Percentiles rank a stretch among this genome's conserved stretches.
Evolutionary conservation across 805 yeast species (phyloP).

Genomic region (Tetrapisispora arboricola): DNA sequence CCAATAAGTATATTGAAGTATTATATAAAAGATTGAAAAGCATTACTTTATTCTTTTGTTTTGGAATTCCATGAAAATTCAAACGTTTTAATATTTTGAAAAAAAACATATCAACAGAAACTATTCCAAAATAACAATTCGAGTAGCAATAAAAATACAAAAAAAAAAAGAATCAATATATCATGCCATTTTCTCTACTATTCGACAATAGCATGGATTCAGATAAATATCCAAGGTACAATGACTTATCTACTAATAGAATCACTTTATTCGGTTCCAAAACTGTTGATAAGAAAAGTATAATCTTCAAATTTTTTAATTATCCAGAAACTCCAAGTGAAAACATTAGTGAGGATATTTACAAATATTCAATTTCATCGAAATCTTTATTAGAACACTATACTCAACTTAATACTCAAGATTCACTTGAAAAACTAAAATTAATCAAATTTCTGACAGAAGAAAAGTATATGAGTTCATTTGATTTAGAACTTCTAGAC

Average conservation of each 20-base stretch:
- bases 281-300: constrained; percentile 19
- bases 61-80: too few species aligned
- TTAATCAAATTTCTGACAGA: neutral
- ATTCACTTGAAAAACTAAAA: neutral
- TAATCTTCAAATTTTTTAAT: constrained; percentile 16
- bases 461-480: neutral
- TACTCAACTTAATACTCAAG: neutral
- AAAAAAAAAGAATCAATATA: too few species aligned
- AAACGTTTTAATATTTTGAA: too few species aligned
- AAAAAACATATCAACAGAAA: too few species aligned
- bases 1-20: too few species aligned
- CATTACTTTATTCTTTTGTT: too few species aligned
- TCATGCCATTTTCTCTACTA: constrained; percentile 2
- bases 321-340: constrained; percentile 2
- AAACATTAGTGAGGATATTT: neutral
- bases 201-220: constrained; percentile 6
- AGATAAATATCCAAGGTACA: constrained; percentile 11
- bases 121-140: too few species aligned
- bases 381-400: neutral
- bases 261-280: constrained; percentile 21
- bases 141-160: too few species aligned
- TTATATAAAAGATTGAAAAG: too few species aligned
- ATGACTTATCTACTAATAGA: constrained; percentile 12
- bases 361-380: neutral
- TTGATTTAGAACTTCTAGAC: constrained; percentile 19